Evolutionary conservation across 2,329 filamentous ascomycete species (phyloP), one percentile per base, ranked within the genome.

Genomic region (Zymoseptoria crescenta): DNA sequence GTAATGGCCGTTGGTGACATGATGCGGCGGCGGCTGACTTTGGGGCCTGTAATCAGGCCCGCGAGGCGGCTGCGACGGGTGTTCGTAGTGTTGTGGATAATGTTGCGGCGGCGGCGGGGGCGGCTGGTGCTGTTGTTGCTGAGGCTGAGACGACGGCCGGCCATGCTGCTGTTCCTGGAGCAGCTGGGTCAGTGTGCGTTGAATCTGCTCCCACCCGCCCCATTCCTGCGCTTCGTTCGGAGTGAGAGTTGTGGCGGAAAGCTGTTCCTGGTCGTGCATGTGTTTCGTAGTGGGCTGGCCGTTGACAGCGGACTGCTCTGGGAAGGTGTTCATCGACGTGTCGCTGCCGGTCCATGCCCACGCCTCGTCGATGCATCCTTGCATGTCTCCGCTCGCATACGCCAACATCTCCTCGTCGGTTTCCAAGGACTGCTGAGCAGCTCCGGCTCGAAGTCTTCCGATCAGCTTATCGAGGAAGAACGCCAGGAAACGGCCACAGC

Each of bases 371-470:
- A 81, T 80, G n/a, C 82, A 85, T 1, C 87, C 88, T 74, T 97
- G 93, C 68, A 95, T 79, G 74, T 97, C 94, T 0, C 87, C 89
- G 29, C 89, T 93, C 0, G 89, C 85, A 68, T 96, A 96, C 0
- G 87, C 89, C 28, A 97, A 77, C 66, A 97, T 82, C 71, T 96
- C 93, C 70, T 97, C 92, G 68, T 99, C 92, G 2, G 80, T 79
- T 52, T 85, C 82, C 1, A 83, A 69, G 51, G 73, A 70, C 35
- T 74, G 69, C 29, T 72, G 72, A 2, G 67, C 68, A 0, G 71
- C 65, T 16, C 75, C 74, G 24, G 73, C 76, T 9, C 78, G 79
- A 19, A 80, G 66, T 45, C 82, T 82, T 35, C 83, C 81, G 1
- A 84, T 76, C 2, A 97, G 74, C 5, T 80, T 78, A 3, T 85